Conservation (phyloP, 1,139 yeast species). For the Pichia inconspicua region DNA sequence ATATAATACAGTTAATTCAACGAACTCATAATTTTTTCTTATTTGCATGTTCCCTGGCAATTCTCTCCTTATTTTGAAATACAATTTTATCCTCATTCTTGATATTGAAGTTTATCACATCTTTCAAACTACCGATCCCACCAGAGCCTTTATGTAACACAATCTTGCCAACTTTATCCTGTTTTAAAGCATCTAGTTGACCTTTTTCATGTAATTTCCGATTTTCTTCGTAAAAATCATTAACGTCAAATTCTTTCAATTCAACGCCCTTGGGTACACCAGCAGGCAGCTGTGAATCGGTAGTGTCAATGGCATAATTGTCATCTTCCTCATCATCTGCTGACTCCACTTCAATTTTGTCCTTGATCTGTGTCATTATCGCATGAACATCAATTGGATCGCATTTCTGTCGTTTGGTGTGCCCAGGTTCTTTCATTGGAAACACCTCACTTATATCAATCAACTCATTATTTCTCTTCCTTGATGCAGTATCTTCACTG, state of each 20-base stretch:
- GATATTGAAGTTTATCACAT: constrained; percentile 25
- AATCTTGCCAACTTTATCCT: constrained; percentile 16
- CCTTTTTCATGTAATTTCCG: constrained; percentile 20
- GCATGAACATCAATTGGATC: background rate
- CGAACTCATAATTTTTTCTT: constrained; percentile 1
- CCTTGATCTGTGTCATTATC: background rate
- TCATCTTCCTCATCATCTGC: background rate
- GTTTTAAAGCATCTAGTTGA: constrained; percentile 19
- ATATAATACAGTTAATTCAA: background rate
- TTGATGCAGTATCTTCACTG: background rate
- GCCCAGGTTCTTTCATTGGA: background rate
- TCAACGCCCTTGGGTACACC: constrained; percentile 5
- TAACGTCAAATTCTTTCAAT: constrained; percentile 20
- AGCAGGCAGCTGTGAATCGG: background rate
- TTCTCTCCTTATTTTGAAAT: constrained; percentile 12
- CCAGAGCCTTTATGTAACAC: constrained; percentile 14
- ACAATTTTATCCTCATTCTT: constrained; percentile 20
- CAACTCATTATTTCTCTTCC: background rate
- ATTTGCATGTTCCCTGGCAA: constrained; percentile 10
- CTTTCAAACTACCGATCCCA: constrained; percentile 25
- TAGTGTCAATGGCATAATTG: too few species aligned
- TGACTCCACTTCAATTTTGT: background rate
- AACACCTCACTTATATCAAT: background rate
- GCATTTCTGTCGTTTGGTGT: background rate
- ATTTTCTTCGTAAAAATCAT: constrained; percentile 23